These are phyloP conservation scores for Capsella bursapastoris DNA, from an alignment of 345 rosid species.

Conservation along the genomic window DNA sequence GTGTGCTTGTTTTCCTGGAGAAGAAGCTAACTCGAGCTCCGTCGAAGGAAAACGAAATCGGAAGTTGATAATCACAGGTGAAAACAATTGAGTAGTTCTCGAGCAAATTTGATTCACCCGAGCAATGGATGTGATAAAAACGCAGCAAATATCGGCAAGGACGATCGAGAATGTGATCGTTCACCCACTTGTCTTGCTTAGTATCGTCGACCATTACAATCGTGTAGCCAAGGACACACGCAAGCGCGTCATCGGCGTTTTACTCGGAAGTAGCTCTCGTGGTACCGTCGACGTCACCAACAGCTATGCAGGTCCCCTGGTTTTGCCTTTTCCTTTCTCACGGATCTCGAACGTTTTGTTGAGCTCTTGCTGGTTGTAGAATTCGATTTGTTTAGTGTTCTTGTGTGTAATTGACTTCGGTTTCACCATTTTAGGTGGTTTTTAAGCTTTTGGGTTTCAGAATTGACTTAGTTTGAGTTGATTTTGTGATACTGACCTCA, in stretches of 20 bases:
- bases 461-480: not conserved
- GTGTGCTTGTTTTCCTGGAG: conserved; percentile 40
- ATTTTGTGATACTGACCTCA: conserved; percentile 11
- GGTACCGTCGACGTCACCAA: conserved; percentile 89
- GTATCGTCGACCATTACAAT: conserved; percentile 92
- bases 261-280: conserved; percentile 69
- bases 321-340: not conserved
- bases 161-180: conserved; percentile 90
- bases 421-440: not conserved
- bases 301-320: conserved; percentile 71
- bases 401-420: not conserved
- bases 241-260: conserved; percentile 82
- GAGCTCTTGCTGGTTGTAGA: not conserved
- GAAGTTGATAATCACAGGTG: conserved; percentile 19
- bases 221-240: conserved; percentile 86
- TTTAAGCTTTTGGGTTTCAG: not conserved
- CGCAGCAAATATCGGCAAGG: conserved; percentile 73
- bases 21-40: conserved; percentile 39
- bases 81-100: too few species aligned
- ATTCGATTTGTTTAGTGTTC: not conserved
- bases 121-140: conserved; percentile 83
- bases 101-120: conserved; percentile 1
- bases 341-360: conserved; percentile 3
- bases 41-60: not conserved
- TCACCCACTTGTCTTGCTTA: conserved; percentile 89